A percentile compares a stretch with the other conserved stretches of the same genome.
Evolutionary conservation across 2,329 filamentous ascomycete species (phyloP).

Genomic region (Aspergillus jensenii): DNA sequence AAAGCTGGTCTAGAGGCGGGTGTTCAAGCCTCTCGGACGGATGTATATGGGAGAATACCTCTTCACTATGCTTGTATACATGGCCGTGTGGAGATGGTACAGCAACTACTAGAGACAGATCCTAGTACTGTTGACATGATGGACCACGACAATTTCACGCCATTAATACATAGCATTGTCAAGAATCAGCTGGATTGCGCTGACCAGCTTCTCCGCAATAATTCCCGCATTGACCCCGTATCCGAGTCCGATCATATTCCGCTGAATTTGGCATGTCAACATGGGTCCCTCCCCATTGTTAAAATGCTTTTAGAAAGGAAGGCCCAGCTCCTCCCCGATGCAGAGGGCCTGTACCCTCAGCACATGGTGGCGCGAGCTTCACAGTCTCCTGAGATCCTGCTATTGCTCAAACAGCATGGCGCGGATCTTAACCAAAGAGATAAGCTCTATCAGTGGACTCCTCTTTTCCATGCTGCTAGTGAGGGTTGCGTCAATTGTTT

Average conservation of each 20-base stretch:
- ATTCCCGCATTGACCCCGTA: conserved; percentile 80
- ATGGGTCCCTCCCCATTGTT: conserved; percentile 82
- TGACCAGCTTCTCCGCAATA: conserved; percentile 70
- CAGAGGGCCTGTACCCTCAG: conserved; percentile 94
- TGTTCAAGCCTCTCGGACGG: conserved; percentile 75
- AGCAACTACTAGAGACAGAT: conserved; percentile 67
- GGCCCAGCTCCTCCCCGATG: conserved; percentile 84
- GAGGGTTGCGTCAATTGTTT: conserved; percentile 92
- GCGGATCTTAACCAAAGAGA: conserved; percentile 90
- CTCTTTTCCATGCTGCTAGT: conserved; percentile 91
- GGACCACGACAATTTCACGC: conserved; percentile 97
- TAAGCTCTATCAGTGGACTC: conserved; percentile 97
- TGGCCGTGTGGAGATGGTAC: conserved; percentile 80
- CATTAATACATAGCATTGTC: conserved; percentile 91
- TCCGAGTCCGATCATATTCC: conserved; percentile 91
- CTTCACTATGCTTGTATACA: conserved; percentile 97
- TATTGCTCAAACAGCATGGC: conserved; percentile 79
- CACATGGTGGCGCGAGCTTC: conserved; percentile 91
- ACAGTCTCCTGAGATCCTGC: conserved; percentile 73
- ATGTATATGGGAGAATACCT: conserved; percentile 92
- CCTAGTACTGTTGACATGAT: conserved; percentile 78
- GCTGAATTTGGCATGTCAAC: conserved; percentile 90
- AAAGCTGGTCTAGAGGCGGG: conserved; percentile 70
- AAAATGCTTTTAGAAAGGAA: conserved; percentile 78
- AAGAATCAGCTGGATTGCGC: conserved; percentile 81